Base-by-base conservation (phyloP, 2,329 filamentous ascomycete genomes). In the Triangularia verruculosa region DNA sequence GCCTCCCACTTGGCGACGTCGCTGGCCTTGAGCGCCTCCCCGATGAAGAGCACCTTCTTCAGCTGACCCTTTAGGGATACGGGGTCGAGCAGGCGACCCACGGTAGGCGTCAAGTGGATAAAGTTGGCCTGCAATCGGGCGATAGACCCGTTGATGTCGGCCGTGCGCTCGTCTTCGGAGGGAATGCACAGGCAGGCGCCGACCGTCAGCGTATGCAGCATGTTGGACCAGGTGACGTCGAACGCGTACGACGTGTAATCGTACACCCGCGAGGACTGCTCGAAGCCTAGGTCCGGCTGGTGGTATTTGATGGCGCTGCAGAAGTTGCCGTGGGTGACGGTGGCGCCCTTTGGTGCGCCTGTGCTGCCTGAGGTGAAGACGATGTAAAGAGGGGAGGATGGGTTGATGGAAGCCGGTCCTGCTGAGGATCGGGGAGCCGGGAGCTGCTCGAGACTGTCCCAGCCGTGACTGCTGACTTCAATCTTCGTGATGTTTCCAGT, bases 361-460 rank as follows among this genome's bases (percentile, higher is more conserved):
- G 82, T 83, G 22, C 78, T 82, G 15, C 82, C 82, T 4, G 80
- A 83, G 17, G 82, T 84, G 66, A 83, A 84, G 70, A 83, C 79
- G 67, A 82, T 78, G 24, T 72, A 73, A 13, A 39, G 4, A 6
- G 59, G 54, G 30, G 64, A 57, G n/a, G 64, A 27, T 24, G 27
- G 34, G 4, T 43, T 25, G 11, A 28, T 30, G 8, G 60, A 62
- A 17, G 39, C 25, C 20, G 2, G 24, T 47, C 27, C 27, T 34
- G 57, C 15, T 17, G 12, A 39, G 25, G 4, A 12, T 15, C 20
- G n/a, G 13, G 55, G 34, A 12, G 24, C 25, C 27, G 22, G 54
- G 12, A 52, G 30, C 30, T 17, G 25, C 11, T 43, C 47, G 24
- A 61, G 57, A 25, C 47, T 57, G 51, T 47, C 30, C 2, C 25